Base-by-base conservation (phyloP, 2,329 filamentous ascomycete genomes). In the Volutella citrinella region DNA sequence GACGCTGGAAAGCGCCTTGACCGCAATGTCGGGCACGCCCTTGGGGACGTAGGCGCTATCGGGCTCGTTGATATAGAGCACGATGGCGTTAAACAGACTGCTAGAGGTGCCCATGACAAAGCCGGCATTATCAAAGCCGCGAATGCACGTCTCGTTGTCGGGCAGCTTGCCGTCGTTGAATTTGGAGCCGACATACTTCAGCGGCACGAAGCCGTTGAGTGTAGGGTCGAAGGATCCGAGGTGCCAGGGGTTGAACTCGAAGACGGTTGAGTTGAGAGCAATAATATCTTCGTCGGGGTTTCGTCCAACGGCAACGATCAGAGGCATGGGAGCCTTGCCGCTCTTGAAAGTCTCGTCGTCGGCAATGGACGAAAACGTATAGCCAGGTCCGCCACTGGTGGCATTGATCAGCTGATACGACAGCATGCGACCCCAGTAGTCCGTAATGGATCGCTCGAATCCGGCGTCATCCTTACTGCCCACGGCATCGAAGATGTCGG, bases 401-500 rank as follows among this genome's bases (percentile, higher is more conserved):
- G 78, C 84, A 55, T 91, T 85, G 56, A 95, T 76, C 29, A 95
- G 74, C 64, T 95, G 89, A 62, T 84, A 94, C 2, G 82, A 82
- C n/a, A 95, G 72, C 28, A 86, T 86, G 38, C 89, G 83, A 18
- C 86, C 87, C 84, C 89, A 95, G 60, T 88, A 88, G 65, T 96
- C 90, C 0, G 90, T 95, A 37, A 95, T 72, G 8, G 86, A 84
- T 5, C 76, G 77, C 21, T 69, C 55, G 43, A 60, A 70, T 14
- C 65, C 66, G 8, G 62, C 62, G 16, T 61, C 52, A n/a, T 56
- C 50, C 55, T 69, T 69, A 38, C 44, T 47, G 2, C 46, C 39
- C 9, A 68, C 59, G 17, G 60, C 51, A 19, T 52, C 51, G 29
- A 64, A 51, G 25, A 69, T 52, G 25, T 53, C 44, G 15, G 43